Conservation (phyloP, 257 asterid genomes). For the Thymus mandschuricus region DNA sequence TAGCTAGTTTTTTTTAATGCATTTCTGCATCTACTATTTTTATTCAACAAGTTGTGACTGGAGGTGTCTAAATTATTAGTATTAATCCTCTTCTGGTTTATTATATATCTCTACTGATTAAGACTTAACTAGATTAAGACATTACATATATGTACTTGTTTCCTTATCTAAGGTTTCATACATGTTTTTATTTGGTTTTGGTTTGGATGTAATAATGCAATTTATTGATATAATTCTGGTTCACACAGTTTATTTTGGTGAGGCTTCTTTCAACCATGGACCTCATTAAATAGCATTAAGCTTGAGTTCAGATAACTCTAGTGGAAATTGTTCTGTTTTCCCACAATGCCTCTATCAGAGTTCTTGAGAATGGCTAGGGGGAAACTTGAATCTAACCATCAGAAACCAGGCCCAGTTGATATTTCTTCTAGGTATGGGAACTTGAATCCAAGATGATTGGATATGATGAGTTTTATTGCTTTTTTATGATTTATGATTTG, state of each 20-base stretch:
- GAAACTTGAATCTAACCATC: constrained; percentile 59
- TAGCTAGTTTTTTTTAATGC: constrained; percentile 36
- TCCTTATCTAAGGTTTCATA: constrained; percentile 32
- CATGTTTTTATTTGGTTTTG: constrained; percentile 30
- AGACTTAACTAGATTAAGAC: constrained; percentile 43
- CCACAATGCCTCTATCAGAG: constrained; percentile 86
- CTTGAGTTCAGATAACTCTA: constrained; percentile 23
- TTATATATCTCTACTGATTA: constrained; percentile 40
- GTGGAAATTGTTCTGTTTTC: constrained; percentile 25
- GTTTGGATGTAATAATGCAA: constrained; percentile 28
- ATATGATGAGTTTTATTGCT: constrained; percentile 11
- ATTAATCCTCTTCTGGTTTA: constrained; percentile 41
- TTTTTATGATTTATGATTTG: neutral
- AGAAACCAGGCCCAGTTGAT: constrained; percentile 37
- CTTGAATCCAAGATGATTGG: constrained; percentile 21
- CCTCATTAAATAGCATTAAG: constrained; percentile 21
- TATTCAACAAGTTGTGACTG: constrained; percentile 56
- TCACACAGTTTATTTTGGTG: constrained; percentile 27
- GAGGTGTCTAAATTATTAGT: constrained; percentile 32
- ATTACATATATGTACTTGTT: constrained; percentile 14
- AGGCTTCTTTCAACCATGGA: constrained; percentile 33
- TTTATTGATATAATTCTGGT: constrained; percentile 26
- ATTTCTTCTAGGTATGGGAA: constrained; percentile 51
- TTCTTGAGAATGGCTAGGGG: constrained; percentile 72
- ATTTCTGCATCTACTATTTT: constrained; percentile 35